Evolutionary conservation across 129 eudicot genomes (phyloP).

Genomic region (Flaveria brownii): DNA sequence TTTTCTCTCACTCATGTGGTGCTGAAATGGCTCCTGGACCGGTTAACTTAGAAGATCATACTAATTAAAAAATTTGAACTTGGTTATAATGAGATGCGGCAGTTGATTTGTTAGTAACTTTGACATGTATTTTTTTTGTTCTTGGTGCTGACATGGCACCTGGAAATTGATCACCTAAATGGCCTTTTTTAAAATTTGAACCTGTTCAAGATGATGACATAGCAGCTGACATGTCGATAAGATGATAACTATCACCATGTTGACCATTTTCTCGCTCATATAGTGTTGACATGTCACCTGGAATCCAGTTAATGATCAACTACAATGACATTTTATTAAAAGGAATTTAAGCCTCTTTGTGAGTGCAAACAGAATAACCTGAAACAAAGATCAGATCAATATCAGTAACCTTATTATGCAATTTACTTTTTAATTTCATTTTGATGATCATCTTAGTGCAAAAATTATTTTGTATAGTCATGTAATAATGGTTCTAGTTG

Average conservation of each 20-base stretch:
- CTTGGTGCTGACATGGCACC: background rate
- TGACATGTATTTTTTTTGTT: background rate
- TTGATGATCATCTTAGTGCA: constrained; percentile 1
- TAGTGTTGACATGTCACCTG: background rate
- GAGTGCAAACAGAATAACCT: background rate
- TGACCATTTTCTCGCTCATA: background rate
- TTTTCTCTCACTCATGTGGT: background rate
- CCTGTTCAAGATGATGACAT: background rate
- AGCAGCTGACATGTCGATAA: background rate
- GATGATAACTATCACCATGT: background rate
- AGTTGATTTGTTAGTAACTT: background rate
- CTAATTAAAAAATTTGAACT: background rate
- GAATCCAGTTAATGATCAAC: background rate
- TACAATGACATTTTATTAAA: background rate
- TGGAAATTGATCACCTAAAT: background rate
- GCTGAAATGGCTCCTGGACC: background rate
- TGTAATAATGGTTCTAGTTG: constrained; percentile 94
- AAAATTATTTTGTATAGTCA: constrained; percentile 46
- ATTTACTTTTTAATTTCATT: background rate
- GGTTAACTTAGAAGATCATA: background rate
- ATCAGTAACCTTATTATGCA: background rate
- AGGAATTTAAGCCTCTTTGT: background rate
- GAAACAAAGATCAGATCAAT: background rate
- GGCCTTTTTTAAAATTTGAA: background rate
- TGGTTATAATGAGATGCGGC: background rate